phyloP scores from a whole-genome alignment of 2,329 filamentous ascomycete species.

The Colletotrichum salicis region DNA sequence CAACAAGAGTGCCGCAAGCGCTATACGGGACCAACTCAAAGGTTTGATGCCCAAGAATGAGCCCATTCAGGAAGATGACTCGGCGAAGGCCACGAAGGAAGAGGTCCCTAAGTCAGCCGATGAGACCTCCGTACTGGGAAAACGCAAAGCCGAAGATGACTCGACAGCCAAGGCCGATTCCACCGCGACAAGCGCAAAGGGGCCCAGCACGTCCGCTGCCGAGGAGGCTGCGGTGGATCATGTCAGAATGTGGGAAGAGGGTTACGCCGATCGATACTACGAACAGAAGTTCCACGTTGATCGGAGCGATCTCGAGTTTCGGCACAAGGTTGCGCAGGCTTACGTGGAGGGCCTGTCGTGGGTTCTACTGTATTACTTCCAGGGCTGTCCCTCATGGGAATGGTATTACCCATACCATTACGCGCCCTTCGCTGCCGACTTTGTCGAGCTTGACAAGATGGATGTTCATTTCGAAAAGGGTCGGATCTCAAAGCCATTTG shows the following conservation, averaged over 20 bases:
- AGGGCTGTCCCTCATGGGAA: slow-evolving; percentile 97
- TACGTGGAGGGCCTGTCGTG: slow-evolving; percentile 96
- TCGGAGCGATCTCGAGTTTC: slow-evolving; percentile 83
- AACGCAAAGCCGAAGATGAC: slow-evolving; percentile 78
- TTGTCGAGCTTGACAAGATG: slow-evolving; percentile 83
- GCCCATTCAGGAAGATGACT: slow-evolving; percentile 20
- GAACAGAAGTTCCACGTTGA: slow-evolving; percentile 94
- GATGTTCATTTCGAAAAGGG: slow-evolving; percentile 86
- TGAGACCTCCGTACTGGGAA: slow-evolving; percentile 67
- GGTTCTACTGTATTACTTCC: slow-evolving; percentile 97
- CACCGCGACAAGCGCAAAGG: slow-evolving; percentile 70
- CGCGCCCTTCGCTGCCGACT: slow-evolving; percentile 95
- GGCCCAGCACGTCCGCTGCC: slow-evolving; percentile 57
- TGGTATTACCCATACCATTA: slow-evolving; percentile 99
- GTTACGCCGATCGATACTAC: slow-evolving; percentile 95
- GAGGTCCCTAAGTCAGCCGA: slow-evolving; percentile 36
- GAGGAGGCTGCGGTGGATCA: slow-evolving; percentile 80
- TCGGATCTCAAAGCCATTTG: slow-evolving; percentile 87
- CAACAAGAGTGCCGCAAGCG: slow-evolving; percentile 94
- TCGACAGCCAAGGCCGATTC: slow-evolving; percentile 70
- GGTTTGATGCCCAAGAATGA: slow-evolving; percentile 46
- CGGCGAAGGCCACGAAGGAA: slow-evolving; percentile 38
- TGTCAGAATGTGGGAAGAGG: slow-evolving; percentile 92
- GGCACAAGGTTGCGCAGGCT: slow-evolving; percentile 86
- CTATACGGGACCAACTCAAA: slow-evolving; percentile 83